These are phyloP conservation scores for Suillus brevipes DNA, from an alignment of 768 basidiomycete genomes.

Conservation along the genomic window DNA sequence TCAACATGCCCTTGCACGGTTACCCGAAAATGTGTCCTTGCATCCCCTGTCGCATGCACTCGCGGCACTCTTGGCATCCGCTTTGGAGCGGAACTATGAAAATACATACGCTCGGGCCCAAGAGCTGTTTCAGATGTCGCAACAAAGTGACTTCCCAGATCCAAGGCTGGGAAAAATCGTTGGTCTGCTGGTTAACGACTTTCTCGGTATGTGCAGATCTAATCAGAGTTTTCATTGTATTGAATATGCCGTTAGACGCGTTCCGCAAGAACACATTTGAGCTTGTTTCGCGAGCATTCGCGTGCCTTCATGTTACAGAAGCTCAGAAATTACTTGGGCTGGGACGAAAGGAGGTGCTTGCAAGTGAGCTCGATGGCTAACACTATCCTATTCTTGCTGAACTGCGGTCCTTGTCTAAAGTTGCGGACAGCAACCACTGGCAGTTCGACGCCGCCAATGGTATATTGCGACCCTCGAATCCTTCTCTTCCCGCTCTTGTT, in stretches of 20 bases:
- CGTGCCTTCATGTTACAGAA: constrained; percentile 53
- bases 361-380: constrained; percentile 23
- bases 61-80: constrained; percentile 47
- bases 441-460: constrained; percentile 47
- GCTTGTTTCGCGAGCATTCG: constrained; percentile 64
- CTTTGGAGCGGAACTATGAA: constrained; percentile 54
- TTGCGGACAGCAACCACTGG: constrained; percentile 49
- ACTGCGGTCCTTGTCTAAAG: constrained; percentile 27
- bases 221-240: not conserved
- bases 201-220: constrained; percentile 47
- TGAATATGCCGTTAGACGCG: constrained; percentile 39
- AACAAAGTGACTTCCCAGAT: constrained; percentile 46
- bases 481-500: not conserved
- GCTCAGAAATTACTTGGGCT: constrained; percentile 61
- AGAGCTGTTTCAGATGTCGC: constrained; percentile 41
- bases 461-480: constrained; percentile 42
- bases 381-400: not conserved
- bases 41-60: constrained; percentile 51
- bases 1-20: constrained; percentile 53
- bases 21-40: constrained; percentile 48
- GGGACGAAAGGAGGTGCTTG: constrained; percentile 30
- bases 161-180: constrained; percentile 47
- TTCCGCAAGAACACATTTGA: constrained; percentile 59
- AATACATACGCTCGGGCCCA: constrained; percentile 53
- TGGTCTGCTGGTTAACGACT: constrained; percentile 43